Evolutionary conservation across 495 filamentous ascomycete species (phyloP), one percentile per base, ranked within the genome.

Genomic region (Penicillium manginii): DNA sequence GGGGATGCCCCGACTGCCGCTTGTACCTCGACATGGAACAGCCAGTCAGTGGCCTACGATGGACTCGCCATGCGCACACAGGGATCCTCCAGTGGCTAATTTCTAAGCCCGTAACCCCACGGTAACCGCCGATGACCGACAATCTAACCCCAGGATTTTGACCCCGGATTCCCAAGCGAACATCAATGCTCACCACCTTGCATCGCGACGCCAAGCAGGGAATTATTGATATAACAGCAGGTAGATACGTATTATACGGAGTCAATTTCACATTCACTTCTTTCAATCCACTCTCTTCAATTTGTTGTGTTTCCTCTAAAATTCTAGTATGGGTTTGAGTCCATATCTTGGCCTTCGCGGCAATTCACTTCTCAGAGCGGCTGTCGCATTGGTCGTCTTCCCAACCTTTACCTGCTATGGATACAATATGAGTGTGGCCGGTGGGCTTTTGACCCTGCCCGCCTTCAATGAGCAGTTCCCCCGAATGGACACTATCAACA

Each of bases 321-420:
- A 52, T 22, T 10, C 42, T 45, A 46, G 18, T 11, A 65, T 68
- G 65, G 65, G 65, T 35, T 52, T 59, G 43, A 64, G 64, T 50
- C 65, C 67, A 26, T 73, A 70, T 60, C 58, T 75, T 61, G 73
- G 74, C 60, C 66, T 77, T 45, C 65, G 72, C 19, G 74, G 74
- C 52, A 58, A 64, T 58, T 55, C 63, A 32, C 65, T 77, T 45
- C 65, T 73, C 22, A 58, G 70, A 12, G 74, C 74, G 14, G 69
- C 70, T 22, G 69, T 75, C 14, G 55, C 67, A 60, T 60, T 75
- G 35, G 72, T 77, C 43, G 74, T 81, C 42, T 72, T 70, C 19
- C 79, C 79, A 48, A 75, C 76, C 12, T 83, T 81, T 55, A 71
- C 78, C 40, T 72, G 79, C 47, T 83, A 83, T 73, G 80, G 79